phyloP scores from a whole-genome alignment of 805 yeast species.

The Barnettozyma sucrosica region DNA sequence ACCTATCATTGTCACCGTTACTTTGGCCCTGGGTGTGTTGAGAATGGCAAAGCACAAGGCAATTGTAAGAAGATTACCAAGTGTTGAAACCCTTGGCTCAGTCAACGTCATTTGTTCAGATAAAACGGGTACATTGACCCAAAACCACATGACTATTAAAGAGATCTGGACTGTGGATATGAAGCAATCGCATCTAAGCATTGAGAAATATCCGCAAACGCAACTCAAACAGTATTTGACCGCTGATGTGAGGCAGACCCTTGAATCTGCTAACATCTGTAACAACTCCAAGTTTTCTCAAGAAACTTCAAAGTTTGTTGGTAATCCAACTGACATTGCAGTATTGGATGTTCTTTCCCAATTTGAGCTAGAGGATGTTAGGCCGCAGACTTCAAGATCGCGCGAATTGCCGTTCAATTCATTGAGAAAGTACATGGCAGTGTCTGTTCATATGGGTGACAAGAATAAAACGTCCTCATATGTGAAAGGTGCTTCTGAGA shows the following conservation, averaged over 20 bases:
- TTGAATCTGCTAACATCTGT: slow-evolving; percentile 68
- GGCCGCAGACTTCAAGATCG: slow-evolving; percentile 53
- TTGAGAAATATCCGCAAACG: slow-evolving; percentile 41
- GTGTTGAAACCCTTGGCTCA: slow-evolving; percentile 92
- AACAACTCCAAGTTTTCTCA: slow-evolving; percentile 66
- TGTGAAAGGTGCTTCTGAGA: slow-evolving; percentile 91
- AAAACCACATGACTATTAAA: slow-evolving; percentile 86
- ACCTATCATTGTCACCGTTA: slow-evolving; percentile 96
- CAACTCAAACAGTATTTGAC: slow-evolving; percentile 41
- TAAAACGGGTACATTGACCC: slow-evolving; percentile 86
- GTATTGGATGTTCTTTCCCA: slow-evolving; percentile 65
- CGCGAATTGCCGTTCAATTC: slow-evolving; percentile 85
- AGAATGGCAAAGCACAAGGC: slow-evolving; percentile 95
- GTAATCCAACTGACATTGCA: slow-evolving; percentile 95
- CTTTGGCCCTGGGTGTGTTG: slow-evolving; percentile 91
- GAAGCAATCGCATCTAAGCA: slow-evolving; percentile 33
- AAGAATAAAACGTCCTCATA: slow-evolving; percentile 50
- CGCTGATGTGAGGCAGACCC: slow-evolving; percentile 46
- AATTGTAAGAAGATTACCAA: slow-evolving; percentile 87
- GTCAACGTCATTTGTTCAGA: slow-evolving; percentile 92
- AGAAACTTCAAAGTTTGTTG: slow-evolving; percentile 67
- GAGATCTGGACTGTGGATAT: slow-evolving; percentile 74
- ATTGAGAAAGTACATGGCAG: slow-evolving; percentile 85
- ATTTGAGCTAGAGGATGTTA: slow-evolving; percentile 67
- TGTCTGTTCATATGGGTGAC: slow-evolving; percentile 56